Evolutionary conservation across 1,284 basidiomycete species (phyloP).

Genomic region (Ustilago crameri): DNA sequence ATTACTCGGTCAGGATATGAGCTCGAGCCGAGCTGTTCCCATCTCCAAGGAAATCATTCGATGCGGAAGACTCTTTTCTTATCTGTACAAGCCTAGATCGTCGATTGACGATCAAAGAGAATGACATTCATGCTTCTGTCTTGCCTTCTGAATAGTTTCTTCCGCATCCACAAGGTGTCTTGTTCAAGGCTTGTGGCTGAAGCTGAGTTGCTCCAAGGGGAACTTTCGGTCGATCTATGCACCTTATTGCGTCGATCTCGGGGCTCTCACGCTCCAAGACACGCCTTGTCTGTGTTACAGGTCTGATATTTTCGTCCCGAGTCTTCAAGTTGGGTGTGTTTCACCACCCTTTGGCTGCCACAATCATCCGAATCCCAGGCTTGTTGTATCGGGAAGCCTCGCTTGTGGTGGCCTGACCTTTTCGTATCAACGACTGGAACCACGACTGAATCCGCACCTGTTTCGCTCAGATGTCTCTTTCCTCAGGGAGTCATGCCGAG

Average conservation of each 20-base stretch:
- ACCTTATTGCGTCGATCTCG: background rate
- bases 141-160: too few relatives aligned
- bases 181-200: too few relatives aligned
- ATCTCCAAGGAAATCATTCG: background rate
- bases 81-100: background rate
- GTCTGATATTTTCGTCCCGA: background rate
- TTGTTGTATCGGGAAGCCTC: background rate
- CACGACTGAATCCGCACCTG: too few relatives aligned
- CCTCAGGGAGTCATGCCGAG: too few relatives aligned
- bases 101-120: too few relatives aligned
- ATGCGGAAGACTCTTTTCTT: slow-evolving; percentile 12
- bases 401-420: background rate
- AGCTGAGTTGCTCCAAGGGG: background rate
- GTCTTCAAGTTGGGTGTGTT: background rate
- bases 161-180: too few relatives aligned
- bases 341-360: background rate
- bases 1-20: too few relatives aligned
- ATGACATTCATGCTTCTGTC: too few relatives aligned
- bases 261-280: slow-evolving; percentile 1
- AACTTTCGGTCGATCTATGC: background rate
- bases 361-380: background rate
- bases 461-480: too few relatives aligned
- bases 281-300: slow-evolving; percentile 7
- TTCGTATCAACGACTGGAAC: too few relatives aligned
- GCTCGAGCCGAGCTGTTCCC: background rate